Conservation (phyloP, 2,329 filamentous ascomycete species). For the Paraphoma sp. region DNA sequence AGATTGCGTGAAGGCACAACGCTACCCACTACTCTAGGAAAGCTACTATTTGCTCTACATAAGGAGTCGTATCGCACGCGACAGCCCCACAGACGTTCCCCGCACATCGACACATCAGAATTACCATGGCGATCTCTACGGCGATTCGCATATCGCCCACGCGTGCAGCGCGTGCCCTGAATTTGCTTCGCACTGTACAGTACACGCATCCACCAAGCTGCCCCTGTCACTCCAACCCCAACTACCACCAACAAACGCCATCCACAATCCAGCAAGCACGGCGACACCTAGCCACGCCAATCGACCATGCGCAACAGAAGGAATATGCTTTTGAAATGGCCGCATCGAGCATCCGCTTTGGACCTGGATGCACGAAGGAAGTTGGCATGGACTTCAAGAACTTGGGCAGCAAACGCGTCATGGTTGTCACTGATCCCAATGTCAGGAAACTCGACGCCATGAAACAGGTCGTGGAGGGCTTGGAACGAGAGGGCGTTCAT, state of each 20-base stretch:
- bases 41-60: too few species aligned
- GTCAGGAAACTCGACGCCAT: slow-evolving; percentile 86
- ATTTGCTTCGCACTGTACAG: slow-evolving; percentile 85
- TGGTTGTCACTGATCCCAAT: slow-evolving; percentile 87
- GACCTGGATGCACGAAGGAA: slow-evolving; percentile 90
- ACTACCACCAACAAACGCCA: slow-evolving; percentile 65
- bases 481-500: slow-evolving; percentile 78
- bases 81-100: neutral
- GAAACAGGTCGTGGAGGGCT: slow-evolving; percentile 82
- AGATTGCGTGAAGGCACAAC: too few species aligned
- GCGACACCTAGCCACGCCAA: slow-evolving; percentile 75
- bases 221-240: slow-evolving; percentile 91
- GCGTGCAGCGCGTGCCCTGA: slow-evolving; percentile 67
- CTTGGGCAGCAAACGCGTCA: slow-evolving; percentile 83
- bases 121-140: slow-evolving; percentile 25
- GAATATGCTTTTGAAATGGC: slow-evolving; percentile 99
- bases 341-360: slow-evolving; percentile 91
- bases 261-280: slow-evolving; percentile 59
- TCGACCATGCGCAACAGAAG: slow-evolving; percentile 75
- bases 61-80: too few species aligned
- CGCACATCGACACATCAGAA: neutral
- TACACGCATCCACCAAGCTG: slow-evolving; percentile 90
- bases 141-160: slow-evolving; percentile 49
- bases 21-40: too few species aligned
- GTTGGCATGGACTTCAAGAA: slow-evolving; percentile 98